These are phyloP conservation scores for Lasiosphaeria hispida DNA, from an alignment of 495 filamentous ascomycete species.

Conservation along the genomic window DNA sequence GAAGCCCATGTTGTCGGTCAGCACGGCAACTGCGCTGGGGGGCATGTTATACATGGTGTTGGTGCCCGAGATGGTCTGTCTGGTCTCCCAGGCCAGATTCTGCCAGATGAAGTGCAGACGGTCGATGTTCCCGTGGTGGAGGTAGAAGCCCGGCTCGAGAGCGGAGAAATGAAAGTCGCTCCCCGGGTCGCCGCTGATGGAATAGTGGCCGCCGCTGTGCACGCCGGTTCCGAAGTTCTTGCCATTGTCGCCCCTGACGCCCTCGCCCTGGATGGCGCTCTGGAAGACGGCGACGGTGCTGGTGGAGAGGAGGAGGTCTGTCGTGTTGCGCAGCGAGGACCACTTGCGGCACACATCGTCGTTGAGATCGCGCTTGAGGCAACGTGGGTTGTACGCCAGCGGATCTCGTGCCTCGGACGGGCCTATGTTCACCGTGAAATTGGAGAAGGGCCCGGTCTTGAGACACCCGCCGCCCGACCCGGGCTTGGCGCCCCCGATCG, in stretches of 20 bases:
- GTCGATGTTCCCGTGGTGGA: constrained; percentile 71
- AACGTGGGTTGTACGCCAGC: constrained; percentile 41
- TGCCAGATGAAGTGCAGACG: constrained; percentile 74
- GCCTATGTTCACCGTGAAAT: constrained; percentile 41
- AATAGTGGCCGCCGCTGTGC: constrained; percentile 42
- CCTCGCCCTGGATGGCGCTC: constrained; percentile 38
- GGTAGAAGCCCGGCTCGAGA: constrained; percentile 67
- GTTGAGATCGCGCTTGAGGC: constrained; percentile 42
- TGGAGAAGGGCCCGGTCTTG: constrained; percentile 35
- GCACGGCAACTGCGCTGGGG: constrained; percentile 27
- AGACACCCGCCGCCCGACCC: constrained; percentile 42
- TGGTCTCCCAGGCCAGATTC: constrained; percentile 38
- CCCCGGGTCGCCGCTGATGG: constrained; percentile 35
- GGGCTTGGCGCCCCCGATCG: constrained; percentile 23
- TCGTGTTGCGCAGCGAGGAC: constrained; percentile 37
- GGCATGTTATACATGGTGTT: constrained; percentile 44
- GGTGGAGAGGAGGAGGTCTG: constrained; percentile 32
- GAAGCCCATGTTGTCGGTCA: constrained; percentile 24
- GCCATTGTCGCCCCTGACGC: constrained; percentile 31
- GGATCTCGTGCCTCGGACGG: constrained; percentile 30
- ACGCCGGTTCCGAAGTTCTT: constrained; percentile 34
- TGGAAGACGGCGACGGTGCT: constrained; percentile 36
- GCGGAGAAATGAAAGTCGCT: constrained; percentile 60
- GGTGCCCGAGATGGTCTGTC: constrained; percentile 44
- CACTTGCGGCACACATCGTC: constrained; percentile 31